phyloP scores from a whole-genome alignment of 2,329 filamentous ascomycete genomes.

The Pestalotiopsis sp. region DNA sequence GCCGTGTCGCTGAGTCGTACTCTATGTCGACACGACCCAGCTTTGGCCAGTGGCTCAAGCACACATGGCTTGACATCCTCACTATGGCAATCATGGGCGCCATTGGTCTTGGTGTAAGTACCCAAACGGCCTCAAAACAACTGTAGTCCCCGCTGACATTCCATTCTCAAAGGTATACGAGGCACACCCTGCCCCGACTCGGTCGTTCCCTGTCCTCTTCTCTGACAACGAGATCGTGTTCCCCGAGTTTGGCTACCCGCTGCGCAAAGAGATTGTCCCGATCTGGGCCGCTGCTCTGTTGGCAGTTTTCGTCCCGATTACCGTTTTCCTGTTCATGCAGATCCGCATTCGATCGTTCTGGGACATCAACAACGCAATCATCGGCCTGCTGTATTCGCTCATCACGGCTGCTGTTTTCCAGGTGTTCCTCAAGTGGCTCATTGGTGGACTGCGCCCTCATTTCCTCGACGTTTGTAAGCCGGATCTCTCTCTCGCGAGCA shows the following conservation, averaged over 20 bases:
- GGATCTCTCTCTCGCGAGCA: slow-evolving; percentile 45
- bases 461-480: slow-evolving; percentile 74
- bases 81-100: slow-evolving; percentile 69
- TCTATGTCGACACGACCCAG: slow-evolving; percentile 55
- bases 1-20: slow-evolving; percentile 26
- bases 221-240: slow-evolving; percentile 69
- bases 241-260: slow-evolving; percentile 71
- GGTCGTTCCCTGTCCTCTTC: slow-evolving; percentile 72
- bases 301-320: slow-evolving; percentile 65
- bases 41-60: slow-evolving; percentile 72
- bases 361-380: slow-evolving; percentile 71
- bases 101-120: slow-evolving; percentile 66
- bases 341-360: slow-evolving; percentile 70
- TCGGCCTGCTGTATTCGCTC: slow-evolving; percentile 68
- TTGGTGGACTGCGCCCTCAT: slow-evolving; percentile 73
- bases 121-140: background rate
- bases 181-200: slow-evolving; percentile 65
- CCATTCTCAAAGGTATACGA: slow-evolving; percentile 54
- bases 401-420: slow-evolving; percentile 76
- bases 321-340: slow-evolving; percentile 66
- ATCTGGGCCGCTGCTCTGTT: slow-evolving; percentile 72
- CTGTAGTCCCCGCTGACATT: slow-evolving; percentile 1
- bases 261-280: slow-evolving; percentile 71
- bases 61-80: slow-evolving; percentile 67
- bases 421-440: slow-evolving; percentile 75